Base-by-base conservation (phyloP, 352 stramenopile species). In the Phytophthora pisi region DNA sequence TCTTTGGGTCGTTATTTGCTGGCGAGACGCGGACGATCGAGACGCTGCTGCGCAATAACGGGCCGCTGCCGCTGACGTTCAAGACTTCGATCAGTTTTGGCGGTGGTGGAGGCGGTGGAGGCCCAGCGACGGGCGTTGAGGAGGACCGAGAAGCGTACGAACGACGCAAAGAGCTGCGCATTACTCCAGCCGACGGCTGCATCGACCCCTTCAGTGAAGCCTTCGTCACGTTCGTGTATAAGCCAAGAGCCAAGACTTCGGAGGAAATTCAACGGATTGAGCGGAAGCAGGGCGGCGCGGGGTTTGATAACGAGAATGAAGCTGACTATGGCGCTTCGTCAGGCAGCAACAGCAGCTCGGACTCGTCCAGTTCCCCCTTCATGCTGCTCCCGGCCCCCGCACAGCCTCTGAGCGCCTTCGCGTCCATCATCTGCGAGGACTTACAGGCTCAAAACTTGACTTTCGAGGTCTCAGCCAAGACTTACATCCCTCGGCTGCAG, bases 1-100 rank as follows among this genome's bases (percentile, higher is more conserved):
- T 82, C 55, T 95, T 96, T 64, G 86, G 88, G 0, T 83, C 84
- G 13, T 64, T 96, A 5, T 91, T 95, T 54, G 73, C 81, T 0
- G 85, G 88, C 2, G 88, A 95, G 51, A 76, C 46, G 2, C 71
- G 72, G 16, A 63, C 66, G 0, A 79, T 95, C 36, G 81, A 92
- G 61, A 92, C 86, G 0, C 26, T 93, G 13, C 47, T 95, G 28
- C 75, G 79, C 16, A 95, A 96, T 69, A 95, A 96, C 51, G 88
- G 86, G 0, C 88, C 88, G 0, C 71, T 86, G 28, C 85, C 82
- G 1, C 51, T 96, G 16, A 53, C 67, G 6, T 96, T 93, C 57
- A 80, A 88, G 46, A 82, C 81, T 8, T 79, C 75, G 0, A 61
- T 94, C 4, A 81, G 60, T 16, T 89, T 94, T 26, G 70, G 68